Base-by-base conservation (phyloP, 139 green algal genomes). In the Desmodesmus armatus region DNA sequence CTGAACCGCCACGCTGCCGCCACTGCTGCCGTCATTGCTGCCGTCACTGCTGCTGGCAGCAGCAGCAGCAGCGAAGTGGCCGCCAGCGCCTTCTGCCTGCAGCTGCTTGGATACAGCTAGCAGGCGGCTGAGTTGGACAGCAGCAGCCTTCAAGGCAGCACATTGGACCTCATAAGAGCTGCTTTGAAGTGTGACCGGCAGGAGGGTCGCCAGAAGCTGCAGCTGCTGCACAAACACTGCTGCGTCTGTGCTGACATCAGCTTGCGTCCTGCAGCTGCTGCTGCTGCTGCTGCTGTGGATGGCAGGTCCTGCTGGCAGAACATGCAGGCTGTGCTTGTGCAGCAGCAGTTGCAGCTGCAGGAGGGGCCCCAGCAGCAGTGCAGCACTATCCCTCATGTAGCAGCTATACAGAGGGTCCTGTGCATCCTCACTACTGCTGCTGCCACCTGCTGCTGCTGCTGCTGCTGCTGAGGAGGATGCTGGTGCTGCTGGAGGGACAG, bases 161-260 rank as follows among this genome's bases (percentile, higher is more conserved):
- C 90, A 85, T 2, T 88, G 77, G 33, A 94, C 89, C 31, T 96
- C 93, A 72, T 93, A 94, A 2, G 44, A 51, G 11, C 33, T n/a
- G 27, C 71, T 88, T 0, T 35, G 35, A 37, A 95, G 58, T 21
- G 23, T 33, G 63, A 93, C 78, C 40, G 80, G 79, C n/a, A 71
- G 51, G 66, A 71, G 41, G 35, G 89, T 43, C 41, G 63, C 41
- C 49, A 74, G 53, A 31, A 70, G 62, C 75, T 75, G 31, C 49
- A 62, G 53, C 58, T 65, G 31, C 58, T 71, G n/a, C 9, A 75
- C 40, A 23, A 39, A 65, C 5, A 13, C 25, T 5, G 33, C 11
- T 19, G 49, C 63, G 13, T 77, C 78, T 33, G 47, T 13, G 40
- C 71, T 63, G 25, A 17, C 37, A 41, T 29, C 44, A 19, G 3